Base-by-base conservation (phyloP, 1,284 basidiomycete genomes). In the Athelia sp. region DNA sequence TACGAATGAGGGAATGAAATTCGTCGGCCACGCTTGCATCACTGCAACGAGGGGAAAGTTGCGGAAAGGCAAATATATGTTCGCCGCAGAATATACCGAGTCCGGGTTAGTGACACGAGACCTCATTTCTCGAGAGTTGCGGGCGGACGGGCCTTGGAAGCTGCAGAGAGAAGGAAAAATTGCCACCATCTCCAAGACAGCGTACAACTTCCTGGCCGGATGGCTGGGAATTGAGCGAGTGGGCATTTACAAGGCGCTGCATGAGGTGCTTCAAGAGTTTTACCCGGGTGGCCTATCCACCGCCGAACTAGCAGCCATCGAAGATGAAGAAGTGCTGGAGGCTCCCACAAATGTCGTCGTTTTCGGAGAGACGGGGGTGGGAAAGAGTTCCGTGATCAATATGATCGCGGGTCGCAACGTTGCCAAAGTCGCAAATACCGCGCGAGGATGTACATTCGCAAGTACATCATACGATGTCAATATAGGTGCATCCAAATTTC, bases 1-100 rank as follows among this genome's bases (percentile, higher is more conserved):
- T 47, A 9, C 42, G 1, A 50, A 53, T 8, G 57, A 38, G 40
- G 52, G 50, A 26, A 62, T 66, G 15, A 43, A 35, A 15, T 38
- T 44, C 9, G 22, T 53, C 40, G 62, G 52, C 43, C 61, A 60
- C 18, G 64, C 61, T 35, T 66, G 62, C 47, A 57, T 61, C 24
- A 66, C 64, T 21, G 51, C 61, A 32, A 36, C 13, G 6, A 47
- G 9, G 21, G 34, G 46, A 4, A 40, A 40, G n/a, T 40, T 40
- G n/a, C n/a, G 26, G 13, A 29, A 29, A 6, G 26, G 26, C 6
- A 29, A 4, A 13, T 29, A 40, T 40, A 21, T n/a, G 15, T 40
- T 8, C 15, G 19, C n/a, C n/a, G 36, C 36, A 40, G 36, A 40
- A 40, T 40, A 40, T n/a, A 40, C 9, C 8, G 36, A 40, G 36